A percentile compares a stretch with the other conserved stretches of the same genome.
These are phyloP conservation scores for Trichoderma erinaceum DNA, from an alignment of 495 filamentous ascomycete species.

Conservation along the genomic window DNA sequence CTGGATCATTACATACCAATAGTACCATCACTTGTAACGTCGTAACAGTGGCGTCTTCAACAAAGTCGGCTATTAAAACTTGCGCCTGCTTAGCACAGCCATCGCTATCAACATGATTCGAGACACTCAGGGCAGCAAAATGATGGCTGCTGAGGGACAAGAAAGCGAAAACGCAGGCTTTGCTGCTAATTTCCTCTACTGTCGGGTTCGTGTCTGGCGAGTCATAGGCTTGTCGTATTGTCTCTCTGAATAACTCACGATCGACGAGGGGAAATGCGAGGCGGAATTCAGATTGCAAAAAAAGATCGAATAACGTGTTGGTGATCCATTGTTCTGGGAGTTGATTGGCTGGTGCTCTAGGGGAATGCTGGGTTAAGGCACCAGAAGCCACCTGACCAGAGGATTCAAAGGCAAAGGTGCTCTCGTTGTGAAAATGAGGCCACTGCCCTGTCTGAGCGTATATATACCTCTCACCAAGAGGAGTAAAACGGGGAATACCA, in stretches of 20 bases:
- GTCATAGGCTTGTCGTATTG: slow-evolving; percentile 12
- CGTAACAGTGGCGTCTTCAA: slow-evolving; percentile 38
- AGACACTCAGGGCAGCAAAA: slow-evolving; percentile 19
- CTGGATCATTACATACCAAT: slow-evolving; percentile 30
- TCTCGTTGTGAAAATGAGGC: background rate
- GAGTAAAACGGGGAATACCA: background rate
- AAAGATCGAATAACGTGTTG: slow-evolving; percentile 6
- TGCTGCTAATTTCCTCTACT: slow-evolving; percentile 17
- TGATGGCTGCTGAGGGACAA: slow-evolving; percentile 27
- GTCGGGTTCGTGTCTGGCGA: background rate
- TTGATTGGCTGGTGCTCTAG: background rate
- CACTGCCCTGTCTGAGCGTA: background rate
- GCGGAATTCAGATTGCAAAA: slow-evolving; percentile 24
- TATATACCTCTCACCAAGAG: background rate
- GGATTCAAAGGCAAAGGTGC: background rate
- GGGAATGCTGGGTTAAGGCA: background rate
- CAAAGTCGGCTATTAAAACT: slow-evolving; percentile 34
- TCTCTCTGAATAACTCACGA: slow-evolving; percentile 27
- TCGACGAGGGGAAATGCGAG: slow-evolving; percentile 37
- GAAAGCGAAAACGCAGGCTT: slow-evolving; percentile 44
- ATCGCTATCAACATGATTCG: slow-evolving; percentile 35
- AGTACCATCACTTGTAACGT: slow-evolving; percentile 40
- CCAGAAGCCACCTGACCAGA: background rate
- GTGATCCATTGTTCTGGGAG: background rate
- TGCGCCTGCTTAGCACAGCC: slow-evolving; percentile 33